Conservation (phyloP, 805 yeast genomes). For the Wickerhamomyces bovis region DNA sequence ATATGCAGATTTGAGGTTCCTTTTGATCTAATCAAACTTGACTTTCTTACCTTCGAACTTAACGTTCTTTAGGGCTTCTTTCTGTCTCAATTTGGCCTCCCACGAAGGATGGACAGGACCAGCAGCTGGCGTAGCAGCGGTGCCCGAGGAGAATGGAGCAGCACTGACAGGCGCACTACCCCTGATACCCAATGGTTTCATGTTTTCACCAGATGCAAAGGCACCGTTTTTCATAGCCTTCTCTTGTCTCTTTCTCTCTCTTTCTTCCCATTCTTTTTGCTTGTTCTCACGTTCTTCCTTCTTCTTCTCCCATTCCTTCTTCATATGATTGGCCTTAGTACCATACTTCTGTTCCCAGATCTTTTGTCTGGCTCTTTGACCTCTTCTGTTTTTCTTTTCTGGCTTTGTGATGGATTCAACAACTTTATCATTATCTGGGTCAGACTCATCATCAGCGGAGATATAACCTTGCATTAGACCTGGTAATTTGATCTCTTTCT, state of each 20-base stretch:
- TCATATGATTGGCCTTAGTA: constrained; percentile 71
- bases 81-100: constrained; percentile 80
- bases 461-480: constrained; percentile 72
- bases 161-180: constrained; percentile 3
- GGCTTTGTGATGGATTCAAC: constrained; percentile 48
- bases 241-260: constrained; percentile 60
- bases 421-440: constrained; percentile 45
- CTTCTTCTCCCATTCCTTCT: constrained; percentile 52
- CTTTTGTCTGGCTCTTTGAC: constrained; percentile 94
- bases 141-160: constrained; percentile 10
- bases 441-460: constrained; percentile 76
- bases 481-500: constrained; percentile 44
- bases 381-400: constrained; percentile 81
- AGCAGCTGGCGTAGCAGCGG: constrained; percentile 1
- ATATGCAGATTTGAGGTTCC: background rate
- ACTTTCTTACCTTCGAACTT: constrained; percentile 83
- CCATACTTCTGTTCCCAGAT: constrained; percentile 96
- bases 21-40: constrained; percentile 35
- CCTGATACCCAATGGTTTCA: constrained; percentile 34
- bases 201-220: constrained; percentile 34
- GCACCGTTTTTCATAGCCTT: constrained; percentile 38
- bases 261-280: constrained; percentile 63
- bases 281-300: constrained; percentile 51
- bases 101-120: constrained; percentile 85
- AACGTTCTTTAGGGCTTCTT: constrained; percentile 56